phyloP scores from a whole-genome alignment of 495 filamentous ascomycete species.

The Halenospora varia region DNA sequence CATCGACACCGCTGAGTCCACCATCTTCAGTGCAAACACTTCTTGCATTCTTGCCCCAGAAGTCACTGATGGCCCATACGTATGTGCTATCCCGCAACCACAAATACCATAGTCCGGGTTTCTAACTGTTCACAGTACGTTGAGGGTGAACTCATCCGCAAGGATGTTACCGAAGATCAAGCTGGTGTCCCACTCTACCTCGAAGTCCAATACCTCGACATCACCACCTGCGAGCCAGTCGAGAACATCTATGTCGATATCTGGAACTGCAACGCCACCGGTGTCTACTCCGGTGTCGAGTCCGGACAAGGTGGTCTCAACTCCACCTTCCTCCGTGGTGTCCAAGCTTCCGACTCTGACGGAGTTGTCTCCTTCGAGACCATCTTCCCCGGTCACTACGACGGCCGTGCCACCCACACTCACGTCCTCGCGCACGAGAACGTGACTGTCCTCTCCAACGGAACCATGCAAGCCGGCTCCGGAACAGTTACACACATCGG shows the following conservation, averaged over 20 bases:
- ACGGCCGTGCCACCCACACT: slow-evolving; percentile 49
- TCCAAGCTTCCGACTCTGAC: slow-evolving; percentile 46
- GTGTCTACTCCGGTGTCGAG: slow-evolving; percentile 40
- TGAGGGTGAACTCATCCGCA: slow-evolving; percentile 49
- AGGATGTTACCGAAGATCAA: slow-evolving; percentile 42
- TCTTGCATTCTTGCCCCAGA: slow-evolving; percentile 46
- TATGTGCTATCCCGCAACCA: slow-evolving; percentile 11
- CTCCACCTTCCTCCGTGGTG: slow-evolving; percentile 44
- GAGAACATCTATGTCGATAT: slow-evolving; percentile 43
- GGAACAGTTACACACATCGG: slow-evolving; percentile 55
- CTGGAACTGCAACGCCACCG: slow-evolving; percentile 52
- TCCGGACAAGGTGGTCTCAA: slow-evolving; percentile 33
- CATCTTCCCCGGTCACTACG: slow-evolving; percentile 57
- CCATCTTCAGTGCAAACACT: slow-evolving; percentile 52
- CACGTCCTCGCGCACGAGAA: slow-evolving; percentile 46
- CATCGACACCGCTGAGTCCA: slow-evolving; percentile 38
- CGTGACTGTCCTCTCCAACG: slow-evolving; percentile 39
- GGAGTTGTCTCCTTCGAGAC: slow-evolving; percentile 51
- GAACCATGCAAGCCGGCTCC: slow-evolving; percentile 42
- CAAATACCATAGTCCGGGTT: too few relatives aligned
- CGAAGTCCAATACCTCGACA: slow-evolving; percentile 52
- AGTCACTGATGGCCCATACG: slow-evolving; percentile 48
- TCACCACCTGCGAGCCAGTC: slow-evolving; percentile 40
- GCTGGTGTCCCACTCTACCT: slow-evolving; percentile 47
- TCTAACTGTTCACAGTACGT: slow-evolving; percentile 38